Percentiles rank a stretch among this genome's conserved stretches.
Evolutionary conservation across 495 filamentous ascomycete genomes (phyloP).

Genomic region (Xylaria curta): DNA sequence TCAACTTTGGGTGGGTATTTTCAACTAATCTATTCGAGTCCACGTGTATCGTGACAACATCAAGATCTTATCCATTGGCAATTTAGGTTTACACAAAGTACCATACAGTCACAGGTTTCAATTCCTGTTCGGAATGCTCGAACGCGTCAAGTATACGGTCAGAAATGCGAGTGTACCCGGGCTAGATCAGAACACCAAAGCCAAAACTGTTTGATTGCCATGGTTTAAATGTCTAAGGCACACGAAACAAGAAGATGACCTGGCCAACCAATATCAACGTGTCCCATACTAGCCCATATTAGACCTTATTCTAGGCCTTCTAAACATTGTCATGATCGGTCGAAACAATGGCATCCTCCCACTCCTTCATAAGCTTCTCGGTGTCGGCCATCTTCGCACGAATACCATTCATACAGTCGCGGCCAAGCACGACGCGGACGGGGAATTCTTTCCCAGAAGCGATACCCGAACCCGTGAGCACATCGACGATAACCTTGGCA

Average conservation of each 20-base stretch:
- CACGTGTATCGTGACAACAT: neutral
- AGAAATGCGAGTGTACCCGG: neutral
- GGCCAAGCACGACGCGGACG: conserved; percentile 25
- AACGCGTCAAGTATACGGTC: neutral
- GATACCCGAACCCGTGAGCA: conserved; percentile 37
- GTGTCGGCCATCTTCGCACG: conserved; percentile 22
- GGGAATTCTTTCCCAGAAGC: conserved; percentile 32
- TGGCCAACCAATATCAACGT: neutral
- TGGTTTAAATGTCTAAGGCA: neutral
- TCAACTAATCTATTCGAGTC: neutral
- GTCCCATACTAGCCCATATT: neutral
- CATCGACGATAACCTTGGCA: conserved; percentile 42
- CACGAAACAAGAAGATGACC: neutral
- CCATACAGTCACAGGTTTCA: neutral
- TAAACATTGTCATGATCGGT: conserved; percentile 29
- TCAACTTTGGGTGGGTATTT: neutral
- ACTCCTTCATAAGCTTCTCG: conserved; percentile 29
- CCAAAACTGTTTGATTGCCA: neutral
- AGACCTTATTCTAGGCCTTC: neutral
- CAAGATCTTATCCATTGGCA: neutral
- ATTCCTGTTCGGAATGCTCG: neutral
- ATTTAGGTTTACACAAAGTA: neutral
- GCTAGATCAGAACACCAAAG: neutral
- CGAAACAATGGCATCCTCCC: conserved; percentile 29
- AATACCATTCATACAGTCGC: conserved; percentile 27